These are phyloP conservation scores for Prorocentrum cordatum DNA, from an alignment of 169 alveolate genomes.

Conservation along the genomic window DNA sequence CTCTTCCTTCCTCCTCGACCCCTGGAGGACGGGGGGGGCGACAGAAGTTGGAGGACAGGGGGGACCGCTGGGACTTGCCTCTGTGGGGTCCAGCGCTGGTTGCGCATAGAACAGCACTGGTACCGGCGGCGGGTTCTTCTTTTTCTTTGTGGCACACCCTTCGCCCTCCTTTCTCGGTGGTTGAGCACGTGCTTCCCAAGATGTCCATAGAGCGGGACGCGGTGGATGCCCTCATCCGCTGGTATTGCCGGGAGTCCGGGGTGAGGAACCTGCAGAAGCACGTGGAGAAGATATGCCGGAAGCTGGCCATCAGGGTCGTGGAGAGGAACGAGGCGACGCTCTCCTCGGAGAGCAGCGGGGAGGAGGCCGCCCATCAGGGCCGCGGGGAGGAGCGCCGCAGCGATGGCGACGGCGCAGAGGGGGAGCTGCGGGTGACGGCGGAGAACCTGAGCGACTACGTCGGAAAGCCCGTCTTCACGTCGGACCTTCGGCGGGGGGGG, in stretches of 20 bases:
- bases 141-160: too few species aligned
- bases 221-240: slow-evolving; percentile 36
- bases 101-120: too few species aligned
- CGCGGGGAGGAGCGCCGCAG: neutral
- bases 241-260: slow-evolving; percentile 65
- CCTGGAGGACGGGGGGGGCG: too few species aligned
- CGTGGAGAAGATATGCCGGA: slow-evolving; percentile 48
- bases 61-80: too few species aligned
- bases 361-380: neutral
- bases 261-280: slow-evolving; percentile 53
- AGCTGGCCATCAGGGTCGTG: slow-evolving; percentile 54
- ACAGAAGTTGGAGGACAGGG: too few species aligned
- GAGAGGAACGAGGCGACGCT: slow-evolving; percentile 1
- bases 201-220: slow-evolving; percentile 18
- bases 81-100: too few species aligned
- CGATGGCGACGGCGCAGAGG: neutral
- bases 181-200: neutral
- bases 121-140: too few species aligned
- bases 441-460: slow-evolving; percentile 14
- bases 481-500: too few species aligned
- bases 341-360: neutral
- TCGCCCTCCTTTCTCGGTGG: too few species aligned
- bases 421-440: neutral
- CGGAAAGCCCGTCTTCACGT: slow-evolving; percentile 57
- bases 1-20: too few species aligned